A percentile compares a stretch with the other conserved stretches of the same genome.
Conservation (phyloP, 805 yeast genomes). For the Nakazawaea siamensis region DNA sequence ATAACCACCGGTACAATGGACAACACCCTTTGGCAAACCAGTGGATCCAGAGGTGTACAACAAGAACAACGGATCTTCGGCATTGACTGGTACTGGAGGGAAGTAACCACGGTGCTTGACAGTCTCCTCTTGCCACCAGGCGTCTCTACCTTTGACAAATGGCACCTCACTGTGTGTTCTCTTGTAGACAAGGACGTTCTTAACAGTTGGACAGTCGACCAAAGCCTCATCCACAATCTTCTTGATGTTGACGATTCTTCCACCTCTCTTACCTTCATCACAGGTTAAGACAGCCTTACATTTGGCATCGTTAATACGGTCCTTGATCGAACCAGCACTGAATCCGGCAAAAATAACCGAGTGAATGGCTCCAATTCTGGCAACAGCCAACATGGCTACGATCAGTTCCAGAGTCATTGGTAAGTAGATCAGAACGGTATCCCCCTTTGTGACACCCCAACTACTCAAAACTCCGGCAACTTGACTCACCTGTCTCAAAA, state of each 20-base stretch:
- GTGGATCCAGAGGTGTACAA: conserved; percentile 98
- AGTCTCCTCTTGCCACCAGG: conserved; percentile 92
- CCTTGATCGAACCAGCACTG: conserved; percentile 85
- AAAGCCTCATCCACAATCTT: conserved; percentile 94
- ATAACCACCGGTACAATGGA: conserved; percentile 92
- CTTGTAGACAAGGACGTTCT: conserved; percentile 78
- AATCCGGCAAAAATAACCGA: conserved; percentile 97
- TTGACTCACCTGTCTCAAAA: conserved; percentile 75
- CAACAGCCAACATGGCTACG: conserved; percentile 88
- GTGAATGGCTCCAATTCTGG: conserved; percentile 91
- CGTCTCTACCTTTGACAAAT: conserved; percentile 75
- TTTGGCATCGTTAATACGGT: conserved; percentile 83
- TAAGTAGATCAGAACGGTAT: conserved; percentile 89
- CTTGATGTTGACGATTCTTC: conserved; percentile 86
- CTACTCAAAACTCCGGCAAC: conserved; percentile 77
- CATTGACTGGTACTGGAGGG: conserved; percentile 79
- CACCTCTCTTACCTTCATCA: conserved; percentile 95
- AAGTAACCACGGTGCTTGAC: conserved; percentile 74
- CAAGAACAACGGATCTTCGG: conserved; percentile 94
- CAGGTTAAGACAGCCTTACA: conserved; percentile 85
- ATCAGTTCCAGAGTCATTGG: conserved; percentile 98
- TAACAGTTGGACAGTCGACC: conserved; percentile 61
- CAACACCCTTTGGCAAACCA: conserved; percentile 97
- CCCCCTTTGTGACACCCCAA: conserved; percentile 91
- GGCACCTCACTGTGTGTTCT: conserved; percentile 80